These are phyloP conservation scores for Alternaria metachromatica DNA, from an alignment of 2,329 filamentous ascomycete species.

Conservation along the genomic window DNA sequence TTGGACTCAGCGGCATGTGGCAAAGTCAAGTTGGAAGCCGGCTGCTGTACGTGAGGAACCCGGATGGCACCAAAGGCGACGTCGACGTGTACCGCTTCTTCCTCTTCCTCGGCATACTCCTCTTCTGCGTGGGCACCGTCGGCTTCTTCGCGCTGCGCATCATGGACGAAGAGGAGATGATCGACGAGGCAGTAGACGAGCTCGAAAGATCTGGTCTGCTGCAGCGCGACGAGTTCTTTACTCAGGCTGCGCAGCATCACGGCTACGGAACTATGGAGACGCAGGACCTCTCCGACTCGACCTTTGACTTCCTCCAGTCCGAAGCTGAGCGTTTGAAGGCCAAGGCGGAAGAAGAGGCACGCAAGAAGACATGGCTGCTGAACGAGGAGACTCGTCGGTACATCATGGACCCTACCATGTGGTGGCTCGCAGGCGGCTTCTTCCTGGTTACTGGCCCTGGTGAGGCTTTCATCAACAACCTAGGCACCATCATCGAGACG, in stretches of 20 bases:
- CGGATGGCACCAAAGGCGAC: conserved; percentile 67
- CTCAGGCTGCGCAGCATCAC: conserved; percentile 59
- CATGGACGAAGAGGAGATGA: conserved; percentile 84
- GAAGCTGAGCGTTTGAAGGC: conserved; percentile 55
- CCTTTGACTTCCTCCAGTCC: conserved; percentile 53
- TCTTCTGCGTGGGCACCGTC: conserved; percentile 73
- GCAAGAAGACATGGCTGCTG: conserved; percentile 88
- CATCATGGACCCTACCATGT: conserved; percentile 90
- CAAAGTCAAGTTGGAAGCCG: conserved; percentile 85
- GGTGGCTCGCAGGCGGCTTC: conserved; percentile 89
- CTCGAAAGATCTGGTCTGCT: conserved; percentile 87
- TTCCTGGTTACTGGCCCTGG: conserved; percentile 92
- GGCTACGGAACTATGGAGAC: conserved; percentile 69
- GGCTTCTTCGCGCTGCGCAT: conserved; percentile 78
- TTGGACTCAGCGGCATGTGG: conserved; percentile 95
- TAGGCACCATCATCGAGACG: conserved; percentile 91
- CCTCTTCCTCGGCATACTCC: conserved; percentile 77
- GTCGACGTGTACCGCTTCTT: conserved; percentile 86
- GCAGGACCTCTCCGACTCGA: conserved; percentile 55
- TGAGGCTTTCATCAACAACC: conserved; percentile 97
- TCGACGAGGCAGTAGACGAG: conserved; percentile 88
- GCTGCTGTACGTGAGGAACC: conserved; percentile 72
- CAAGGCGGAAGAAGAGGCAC: conserved; percentile 61
- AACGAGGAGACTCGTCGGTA: conserved; percentile 91
- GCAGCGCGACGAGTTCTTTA: conserved; percentile 76